phyloP scores from a whole-genome alignment of 495 filamentous ascomycete species.

The Podospora bellae-mahoneyi region DNA sequence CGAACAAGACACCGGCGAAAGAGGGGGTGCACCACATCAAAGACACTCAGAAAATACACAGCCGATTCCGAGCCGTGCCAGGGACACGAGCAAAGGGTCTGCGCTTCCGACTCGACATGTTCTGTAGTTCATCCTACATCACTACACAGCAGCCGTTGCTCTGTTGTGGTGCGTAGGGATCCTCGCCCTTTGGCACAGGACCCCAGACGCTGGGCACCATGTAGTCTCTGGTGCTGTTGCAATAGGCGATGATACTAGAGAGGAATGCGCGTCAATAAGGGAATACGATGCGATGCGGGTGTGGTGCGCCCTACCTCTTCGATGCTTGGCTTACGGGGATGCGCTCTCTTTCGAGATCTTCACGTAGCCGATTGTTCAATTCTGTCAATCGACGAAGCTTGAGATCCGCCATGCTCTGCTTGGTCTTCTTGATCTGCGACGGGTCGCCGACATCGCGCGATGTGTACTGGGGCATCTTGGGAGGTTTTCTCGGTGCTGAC shows the following conservation, averaged over 20 bases:
- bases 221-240: conserved; percentile 93
- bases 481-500: neutral
- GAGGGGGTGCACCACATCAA: neutral
- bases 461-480: conserved; percentile 53
- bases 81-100: neutral
- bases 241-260: conserved; percentile 87
- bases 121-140: conserved; percentile 57
- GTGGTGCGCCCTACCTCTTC: conserved; percentile 63
- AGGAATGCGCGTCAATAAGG: conserved; percentile 10
- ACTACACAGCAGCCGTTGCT: conserved; percentile 86
- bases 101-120: conserved; percentile 10
- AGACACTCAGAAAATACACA: conserved; percentile 9
- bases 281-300: neutral
- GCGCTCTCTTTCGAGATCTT: conserved; percentile 90
- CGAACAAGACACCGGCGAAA: conserved; percentile 5
- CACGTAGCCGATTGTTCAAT: conserved; percentile 87
- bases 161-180: conserved; percentile 94
- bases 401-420: conserved; percentile 97
- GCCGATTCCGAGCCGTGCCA: conserved; percentile 5
- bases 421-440: conserved; percentile 84
- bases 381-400: conserved; percentile 95
- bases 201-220: conserved; percentile 99
- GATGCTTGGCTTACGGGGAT: conserved; percentile 94
- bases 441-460: conserved; percentile 58
- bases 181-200: conserved; percentile 84